phyloP scores from a whole-genome alignment of 306 rosid species.

The Vigna radiata region DNA sequence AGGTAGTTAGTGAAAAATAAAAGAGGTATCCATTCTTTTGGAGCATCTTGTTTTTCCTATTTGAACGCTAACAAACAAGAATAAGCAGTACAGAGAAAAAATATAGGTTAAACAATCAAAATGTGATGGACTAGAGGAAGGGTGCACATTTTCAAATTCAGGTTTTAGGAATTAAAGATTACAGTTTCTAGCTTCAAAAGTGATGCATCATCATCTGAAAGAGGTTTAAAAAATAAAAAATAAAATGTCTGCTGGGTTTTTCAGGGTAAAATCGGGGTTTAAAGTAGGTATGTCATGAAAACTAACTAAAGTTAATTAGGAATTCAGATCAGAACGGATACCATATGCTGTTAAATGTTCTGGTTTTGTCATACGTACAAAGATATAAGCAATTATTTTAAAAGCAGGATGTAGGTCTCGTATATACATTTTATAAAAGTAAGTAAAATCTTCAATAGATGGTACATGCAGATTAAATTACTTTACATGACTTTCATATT shows the following conservation, averaged over 20 bases:
- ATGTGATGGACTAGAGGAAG: not conserved
- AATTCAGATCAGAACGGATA: not conserved
- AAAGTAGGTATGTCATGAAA: not conserved
- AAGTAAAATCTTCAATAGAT: too few relatives aligned
- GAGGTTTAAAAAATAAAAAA: not conserved
- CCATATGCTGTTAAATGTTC: not conserved
- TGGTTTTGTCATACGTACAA: too few relatives aligned
- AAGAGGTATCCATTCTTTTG: not conserved
- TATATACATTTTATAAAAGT: too few relatives aligned
- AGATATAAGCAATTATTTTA: too few relatives aligned
- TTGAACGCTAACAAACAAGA: not conserved
- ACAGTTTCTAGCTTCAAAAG: not conserved
- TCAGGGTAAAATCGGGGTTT: not conserved
- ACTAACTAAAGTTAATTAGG: constrained; percentile 1
- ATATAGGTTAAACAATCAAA: not conserved
- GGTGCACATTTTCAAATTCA: not conserved
- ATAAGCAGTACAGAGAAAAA: not conserved
- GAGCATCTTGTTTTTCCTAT: not conserved
- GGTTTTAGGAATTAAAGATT: not conserved
- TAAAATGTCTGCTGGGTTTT: not conserved
- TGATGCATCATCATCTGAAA: not conserved
- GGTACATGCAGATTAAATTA: too few relatives aligned
- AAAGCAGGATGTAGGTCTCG: too few relatives aligned
- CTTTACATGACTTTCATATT: too few relatives aligned
- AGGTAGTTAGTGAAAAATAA: not conserved